Percentiles rank a stretch among this genome's conserved stretches.
phyloP scores from a whole-genome alignment of 2,329 filamentous ascomycete species.

The Epichloe gansuensis region DNA sequence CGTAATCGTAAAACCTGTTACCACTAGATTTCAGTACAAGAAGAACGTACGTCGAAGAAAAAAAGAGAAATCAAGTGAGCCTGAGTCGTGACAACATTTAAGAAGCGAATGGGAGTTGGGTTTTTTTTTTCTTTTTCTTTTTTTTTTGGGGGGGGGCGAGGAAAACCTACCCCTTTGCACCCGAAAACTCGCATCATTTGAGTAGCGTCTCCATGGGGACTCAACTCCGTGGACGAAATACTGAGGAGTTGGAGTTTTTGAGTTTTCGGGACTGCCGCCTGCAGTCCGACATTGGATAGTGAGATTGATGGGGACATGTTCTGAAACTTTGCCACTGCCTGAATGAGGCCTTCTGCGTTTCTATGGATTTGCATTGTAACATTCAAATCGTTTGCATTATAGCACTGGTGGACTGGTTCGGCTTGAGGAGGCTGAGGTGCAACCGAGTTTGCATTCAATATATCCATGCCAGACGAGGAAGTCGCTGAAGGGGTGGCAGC shows the following conservation, averaged over 20 bases:
- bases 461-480: constrained; percentile 32
- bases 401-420: constrained; percentile 54
- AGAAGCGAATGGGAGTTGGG: not conserved
- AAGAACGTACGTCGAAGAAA: not conserved
- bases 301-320: constrained; percentile 56
- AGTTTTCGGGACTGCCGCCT: constrained; percentile 91
- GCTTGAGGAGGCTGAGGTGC: constrained; percentile 25
- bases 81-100: not conserved
- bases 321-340: constrained; percentile 71
- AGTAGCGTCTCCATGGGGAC: constrained; percentile 67
- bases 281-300: constrained; percentile 67
- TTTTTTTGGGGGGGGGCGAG: not conserved
- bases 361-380: constrained; percentile 77
- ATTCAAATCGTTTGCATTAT: constrained; percentile 72
- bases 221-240: constrained; percentile 70
- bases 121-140: not conserved
- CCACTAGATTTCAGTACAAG: constrained; percentile 7
- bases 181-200: constrained; percentile 82
- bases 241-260: constrained; percentile 87
- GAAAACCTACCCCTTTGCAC: constrained; percentile 69
- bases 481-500: constrained; percentile 19
- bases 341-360: constrained; percentile 64
- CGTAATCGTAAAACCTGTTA: constrained; percentile 68
- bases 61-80: not conserved
- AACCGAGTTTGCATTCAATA: constrained; percentile 38